Evolutionary conservation across 805 yeast genomes (phyloP).

Genomic region (Lachancea nothofagi): DNA sequence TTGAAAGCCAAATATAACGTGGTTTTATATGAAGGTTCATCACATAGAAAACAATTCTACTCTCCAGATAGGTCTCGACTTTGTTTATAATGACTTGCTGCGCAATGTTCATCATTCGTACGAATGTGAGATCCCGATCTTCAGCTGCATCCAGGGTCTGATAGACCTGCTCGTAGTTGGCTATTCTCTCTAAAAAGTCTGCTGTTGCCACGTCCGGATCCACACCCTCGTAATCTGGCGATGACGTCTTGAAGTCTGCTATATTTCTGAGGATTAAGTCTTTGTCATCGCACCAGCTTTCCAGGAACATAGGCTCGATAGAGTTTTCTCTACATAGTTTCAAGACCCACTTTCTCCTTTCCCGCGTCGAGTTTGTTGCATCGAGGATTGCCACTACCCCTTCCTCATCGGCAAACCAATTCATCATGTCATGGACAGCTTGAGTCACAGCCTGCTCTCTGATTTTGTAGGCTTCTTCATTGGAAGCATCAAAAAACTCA

Average conservation of each 20-base stretch:
- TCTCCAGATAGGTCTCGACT: conserved; percentile 82
- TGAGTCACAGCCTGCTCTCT: conserved; percentile 63
- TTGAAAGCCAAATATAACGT: conserved; percentile 83
- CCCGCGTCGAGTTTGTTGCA: conserved; percentile 82
- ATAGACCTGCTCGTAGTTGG: conserved; percentile 66
- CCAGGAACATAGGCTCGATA: conserved; percentile 88
- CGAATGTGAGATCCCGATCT: conserved; percentile 69
- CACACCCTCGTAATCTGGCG: conserved; percentile 70
- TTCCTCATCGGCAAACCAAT: conserved; percentile 74
- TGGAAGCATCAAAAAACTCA: conserved; percentile 66
- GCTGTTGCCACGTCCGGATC: conserved; percentile 66
- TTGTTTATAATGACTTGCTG: conserved; percentile 83
- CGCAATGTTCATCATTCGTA: conserved; percentile 82
- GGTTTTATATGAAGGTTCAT: conserved; percentile 95
- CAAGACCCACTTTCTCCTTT: conserved; percentile 61
- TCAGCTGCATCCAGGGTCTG: conserved; percentile 60
- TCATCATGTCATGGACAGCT: conserved; percentile 75
- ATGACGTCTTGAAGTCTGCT: conserved; percentile 76
- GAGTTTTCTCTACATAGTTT: conserved; percentile 55
- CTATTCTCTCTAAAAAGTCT: conserved; percentile 71
- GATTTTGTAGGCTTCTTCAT: conserved; percentile 55
- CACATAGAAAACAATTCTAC: conserved; percentile 89
- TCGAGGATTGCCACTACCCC: conserved; percentile 92
- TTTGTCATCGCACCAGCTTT: conserved; percentile 83
- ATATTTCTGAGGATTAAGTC: conserved; percentile 74